Evolutionary conservation across 306 rosid species (phyloP).

Genomic region (Gastrolobium bilobum): DNA sequence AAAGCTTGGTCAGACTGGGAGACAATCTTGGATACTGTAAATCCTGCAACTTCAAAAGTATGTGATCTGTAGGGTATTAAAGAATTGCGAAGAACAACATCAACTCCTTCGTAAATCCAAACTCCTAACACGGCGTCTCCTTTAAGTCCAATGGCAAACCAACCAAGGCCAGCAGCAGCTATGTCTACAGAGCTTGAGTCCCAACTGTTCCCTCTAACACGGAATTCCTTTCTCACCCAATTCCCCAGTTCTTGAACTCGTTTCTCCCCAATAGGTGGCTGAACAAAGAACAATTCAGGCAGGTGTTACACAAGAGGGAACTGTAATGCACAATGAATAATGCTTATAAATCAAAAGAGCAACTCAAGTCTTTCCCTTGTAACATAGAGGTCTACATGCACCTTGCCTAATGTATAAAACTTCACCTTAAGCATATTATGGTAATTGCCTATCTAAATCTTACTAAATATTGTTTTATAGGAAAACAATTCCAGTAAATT

Average conservation of each 20-base stretch:
- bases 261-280: conserved; percentile 89
- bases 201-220: conserved; percentile 80
- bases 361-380: not conserved
- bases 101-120: conserved; percentile 92
- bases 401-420: not conserved
- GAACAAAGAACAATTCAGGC: conserved; percentile 47
- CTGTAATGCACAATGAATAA: conserved; percentile 19
- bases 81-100: conserved; percentile 75
- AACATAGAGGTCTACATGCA: conserved; percentile 25
- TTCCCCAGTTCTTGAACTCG: conserved; percentile 83
- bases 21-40: conserved; percentile 86
- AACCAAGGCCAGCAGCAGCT: conserved; percentile 91
- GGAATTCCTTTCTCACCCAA: conserved; percentile 78
- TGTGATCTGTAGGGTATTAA: conserved; percentile 75
- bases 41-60: conserved; percentile 80
- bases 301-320: conserved; percentile 37
- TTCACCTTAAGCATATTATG: conserved; percentile 27
- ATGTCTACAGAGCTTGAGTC: conserved; percentile 89
- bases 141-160: conserved; percentile 93
- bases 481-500: conserved; percentile 13
- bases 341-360: conserved; percentile 21
- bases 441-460: conserved; percentile 4
- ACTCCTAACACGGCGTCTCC: conserved; percentile 80
- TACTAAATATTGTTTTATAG: conserved; percentile 22
- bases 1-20: conserved; percentile 75